A percentile compares a stretch with the other conserved stretches of the same genome.
Evolutionary conservation across 768 basidiomycete genomes (phyloP).

Genomic region (Neoboletus subvelutipes): DNA sequence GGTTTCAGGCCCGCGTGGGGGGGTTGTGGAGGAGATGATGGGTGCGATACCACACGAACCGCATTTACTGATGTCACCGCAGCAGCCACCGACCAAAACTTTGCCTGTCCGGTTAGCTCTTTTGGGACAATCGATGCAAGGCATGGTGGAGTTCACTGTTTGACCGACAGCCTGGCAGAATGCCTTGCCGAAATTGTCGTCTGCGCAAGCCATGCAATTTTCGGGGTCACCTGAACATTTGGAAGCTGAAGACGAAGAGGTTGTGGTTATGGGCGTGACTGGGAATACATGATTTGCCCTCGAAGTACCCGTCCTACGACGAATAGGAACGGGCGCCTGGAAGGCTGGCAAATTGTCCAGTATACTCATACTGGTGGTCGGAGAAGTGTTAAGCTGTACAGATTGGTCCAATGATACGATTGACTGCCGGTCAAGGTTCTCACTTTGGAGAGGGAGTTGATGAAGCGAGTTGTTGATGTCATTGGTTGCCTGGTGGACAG

Average conservation of each 20-base stretch:
- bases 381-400: conserved; percentile 27
- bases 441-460: conserved; percentile 15
- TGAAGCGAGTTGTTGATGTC: conserved; percentile 7
- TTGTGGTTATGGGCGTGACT: conserved; percentile 36
- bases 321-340: conserved; percentile 80
- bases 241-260: conserved; percentile 28
- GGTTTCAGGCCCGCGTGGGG: conserved; percentile 40
- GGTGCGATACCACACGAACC: conserved; percentile 35
- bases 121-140: conserved; percentile 59
- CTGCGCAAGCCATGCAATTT: conserved; percentile 82
- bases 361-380: conserved; percentile 49
- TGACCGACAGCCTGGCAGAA: conserved; percentile 78
- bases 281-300: conserved; percentile 55
- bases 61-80: conserved; percentile 34
- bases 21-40: conserved; percentile 24
- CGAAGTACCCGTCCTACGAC: conserved; percentile 46
- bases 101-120: conserved; percentile 26
- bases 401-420: conserved; percentile 25
- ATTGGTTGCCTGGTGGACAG: conserved; percentile 44
- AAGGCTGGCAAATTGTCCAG: conserved; percentile 77
- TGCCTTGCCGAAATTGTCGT: conserved; percentile 84
- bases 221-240: conserved; percentile 84
- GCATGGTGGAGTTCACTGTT: conserved; percentile 49
- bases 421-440: conserved; percentile 12
- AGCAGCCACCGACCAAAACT: conserved; percentile 36